These are phyloP conservation scores for Irpex rosettiformis DNA, from an alignment of 1,284 basidiomycete genomes.

Conservation along the genomic window DNA sequence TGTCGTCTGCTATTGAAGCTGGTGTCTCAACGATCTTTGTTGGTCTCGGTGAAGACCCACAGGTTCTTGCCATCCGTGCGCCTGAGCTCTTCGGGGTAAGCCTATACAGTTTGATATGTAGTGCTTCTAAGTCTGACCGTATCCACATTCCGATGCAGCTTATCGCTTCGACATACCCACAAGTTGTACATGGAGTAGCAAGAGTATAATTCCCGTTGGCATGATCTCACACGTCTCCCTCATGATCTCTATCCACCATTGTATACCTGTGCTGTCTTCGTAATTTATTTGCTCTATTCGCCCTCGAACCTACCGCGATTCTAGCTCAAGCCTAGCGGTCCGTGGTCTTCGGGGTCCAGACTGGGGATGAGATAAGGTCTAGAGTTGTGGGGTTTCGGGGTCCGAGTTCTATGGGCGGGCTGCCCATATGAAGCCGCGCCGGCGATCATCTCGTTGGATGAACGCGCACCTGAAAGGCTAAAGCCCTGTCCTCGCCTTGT, in stretches of 20 bases:
- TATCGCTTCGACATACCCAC: constrained; percentile 58
- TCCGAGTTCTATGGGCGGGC: neutral
- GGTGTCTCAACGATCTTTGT: constrained; percentile 88
- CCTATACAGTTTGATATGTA: constrained; percentile 6
- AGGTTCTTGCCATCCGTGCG: constrained; percentile 69
- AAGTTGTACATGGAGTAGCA: constrained; percentile 52
- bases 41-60: constrained; percentile 78
- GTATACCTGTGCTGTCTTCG: neutral
- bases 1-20: constrained; percentile 70
- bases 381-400: neutral
- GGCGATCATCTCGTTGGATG: neutral
- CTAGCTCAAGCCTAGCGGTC: neutral
- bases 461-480: too few relatives aligned
- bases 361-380: neutral
- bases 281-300: neutral
- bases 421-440: neutral
- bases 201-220: constrained; percentile 20
- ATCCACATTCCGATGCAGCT: constrained; percentile 35
- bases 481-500: neutral
- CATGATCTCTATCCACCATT: neutral
- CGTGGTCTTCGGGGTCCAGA: neutral
- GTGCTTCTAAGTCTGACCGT: neutral
- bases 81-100: constrained; percentile 68
- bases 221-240: neutral
- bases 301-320: neutral